Conservation (phyloP, 768 basidiomycete genomes). For the Rickenella mellea region DNA sequence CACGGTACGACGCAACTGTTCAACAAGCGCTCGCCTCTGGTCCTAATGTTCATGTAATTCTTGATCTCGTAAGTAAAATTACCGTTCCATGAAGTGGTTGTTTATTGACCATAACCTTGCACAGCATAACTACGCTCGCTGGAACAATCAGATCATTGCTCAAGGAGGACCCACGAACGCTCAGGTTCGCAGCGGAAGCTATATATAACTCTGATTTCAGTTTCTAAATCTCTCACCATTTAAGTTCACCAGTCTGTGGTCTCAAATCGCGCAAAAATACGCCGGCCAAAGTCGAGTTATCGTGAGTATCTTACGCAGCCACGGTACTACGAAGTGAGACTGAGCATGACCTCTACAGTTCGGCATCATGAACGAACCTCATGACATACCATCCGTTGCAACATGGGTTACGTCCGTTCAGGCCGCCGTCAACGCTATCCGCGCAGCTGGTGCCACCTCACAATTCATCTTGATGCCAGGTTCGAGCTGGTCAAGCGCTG, state of each 20-base stretch:
- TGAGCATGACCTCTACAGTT: constrained; percentile 1
- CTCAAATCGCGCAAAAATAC: constrained; percentile 29
- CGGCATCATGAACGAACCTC: constrained; percentile 39
- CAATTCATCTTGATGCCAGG: constrained; percentile 37
- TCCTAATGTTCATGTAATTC: constrained; percentile 34
- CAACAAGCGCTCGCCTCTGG: constrained; percentile 34
- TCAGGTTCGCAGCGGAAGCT: too few species aligned
- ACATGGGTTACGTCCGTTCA: constrained; percentile 24
- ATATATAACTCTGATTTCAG: too few species aligned
- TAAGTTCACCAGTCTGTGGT: constrained; percentile 32
- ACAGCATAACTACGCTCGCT: constrained; percentile 51
- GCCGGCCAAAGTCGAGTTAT: constrained; percentile 25
- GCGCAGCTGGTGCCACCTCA: constrained; percentile 27
- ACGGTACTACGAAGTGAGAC: neutral
- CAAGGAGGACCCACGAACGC: constrained; percentile 34
- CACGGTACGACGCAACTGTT: constrained; percentile 37
- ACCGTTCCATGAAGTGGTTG: neutral
- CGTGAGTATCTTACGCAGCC: constrained; percentile 15
- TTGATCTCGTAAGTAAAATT: constrained; percentile 32
- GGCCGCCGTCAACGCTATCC: constrained; percentile 30
- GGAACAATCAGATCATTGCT: constrained; percentile 37
- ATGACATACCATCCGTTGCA: constrained; percentile 28
- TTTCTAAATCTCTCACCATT: too few species aligned
- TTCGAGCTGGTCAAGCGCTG: constrained; percentile 28
- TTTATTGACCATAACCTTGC: neutral